phyloP scores from a whole-genome alignment of 116 monocot genomes.

The Phalaenopsis hybrid region DNA sequence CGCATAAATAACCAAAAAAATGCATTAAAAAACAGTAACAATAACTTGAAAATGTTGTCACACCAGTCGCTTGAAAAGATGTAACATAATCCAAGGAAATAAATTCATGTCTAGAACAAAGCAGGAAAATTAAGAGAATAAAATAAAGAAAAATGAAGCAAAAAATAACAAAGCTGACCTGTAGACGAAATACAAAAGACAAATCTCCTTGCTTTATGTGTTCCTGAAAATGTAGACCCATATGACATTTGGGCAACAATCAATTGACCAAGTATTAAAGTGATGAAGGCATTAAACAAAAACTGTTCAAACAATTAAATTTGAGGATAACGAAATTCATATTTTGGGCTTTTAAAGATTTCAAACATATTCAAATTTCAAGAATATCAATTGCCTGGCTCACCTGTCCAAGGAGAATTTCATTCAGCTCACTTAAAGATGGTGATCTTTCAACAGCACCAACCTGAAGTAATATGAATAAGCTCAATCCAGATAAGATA shows the following conservation, averaged over 20 bases:
- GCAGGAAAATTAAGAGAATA: no score
- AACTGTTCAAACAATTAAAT: background rate
- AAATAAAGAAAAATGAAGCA: slow-evolving; percentile 3
- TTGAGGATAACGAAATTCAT: background rate
- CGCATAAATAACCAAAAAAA: background rate
- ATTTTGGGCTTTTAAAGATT: background rate
- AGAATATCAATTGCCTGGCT: background rate
- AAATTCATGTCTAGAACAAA: no score
- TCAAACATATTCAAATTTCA: background rate
- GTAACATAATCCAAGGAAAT: background rate
- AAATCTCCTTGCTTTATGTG: slow-evolving; percentile 82
- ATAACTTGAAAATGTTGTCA: background rate
- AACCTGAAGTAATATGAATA: slow-evolving; percentile 41
- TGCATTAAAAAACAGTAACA: background rate
- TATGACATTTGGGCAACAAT: background rate
- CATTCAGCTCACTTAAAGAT: slow-evolving; percentile 94
- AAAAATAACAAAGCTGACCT: slow-evolving; percentile 39
- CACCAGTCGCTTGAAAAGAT: background rate
- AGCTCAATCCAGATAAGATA: background rate
- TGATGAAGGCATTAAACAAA: background rate
- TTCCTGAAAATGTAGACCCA: slow-evolving; percentile 42
- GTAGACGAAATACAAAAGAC: slow-evolving; percentile 95
- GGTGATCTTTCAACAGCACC: slow-evolving; percentile 93
- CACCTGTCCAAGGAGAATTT: slow-evolving; percentile 96
- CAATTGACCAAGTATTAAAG: background rate